Base-by-base conservation (phyloP, 352 stramenopile species). In the Plasmopara muralis region DNA sequence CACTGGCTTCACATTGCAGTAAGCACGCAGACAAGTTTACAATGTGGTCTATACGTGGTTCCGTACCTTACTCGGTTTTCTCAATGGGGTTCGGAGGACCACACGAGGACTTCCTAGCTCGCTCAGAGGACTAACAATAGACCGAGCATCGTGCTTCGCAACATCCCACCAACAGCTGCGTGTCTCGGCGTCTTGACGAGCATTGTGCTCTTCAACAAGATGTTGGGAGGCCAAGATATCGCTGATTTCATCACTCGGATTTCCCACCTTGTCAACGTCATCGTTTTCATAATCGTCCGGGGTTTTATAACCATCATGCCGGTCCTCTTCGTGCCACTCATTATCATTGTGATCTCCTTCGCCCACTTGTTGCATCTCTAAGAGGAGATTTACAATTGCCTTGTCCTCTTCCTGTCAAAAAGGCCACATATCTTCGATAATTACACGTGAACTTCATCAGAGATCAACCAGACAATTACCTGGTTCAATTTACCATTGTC, bases 161-260 rank as follows among this genome's bases (percentile, higher is more conserved):
- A 88, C 55, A 50, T 88, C 48, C 81, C 81, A 87, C 77, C 78
- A 87, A 0, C 40, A 42, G 35, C 47, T 55, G 35, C 47, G 8
- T 51, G 55, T 56, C 38, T 28, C 20, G 12, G 31, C n/a, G 25
- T 4, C 35, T 51, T 43, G 29, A 34, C 55, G 45, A 2, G 48
- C 20, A 8, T 44, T 47, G 4, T 51, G 37, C 4, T 63, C 28
- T 57, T 73, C 71, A 30, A 72, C 20, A 0, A 68, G 18, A 5
- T 45, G 50, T 39, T 91, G 81, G 6, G 81, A 85, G 14, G 75
- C 72, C 25, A 92, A 57, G 34, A 92, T 92, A 35, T 87, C 77
- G 2, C 54, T 44, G 44, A 88, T 85, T 52, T 92, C 81, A 31
- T 72, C 55, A 43, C 72, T 39, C 14, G 28, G 37, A 62, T 56